Base-by-base conservation (phyloP, 1,284 basidiomycete species). In the Ganoderma boninense region DNA sequence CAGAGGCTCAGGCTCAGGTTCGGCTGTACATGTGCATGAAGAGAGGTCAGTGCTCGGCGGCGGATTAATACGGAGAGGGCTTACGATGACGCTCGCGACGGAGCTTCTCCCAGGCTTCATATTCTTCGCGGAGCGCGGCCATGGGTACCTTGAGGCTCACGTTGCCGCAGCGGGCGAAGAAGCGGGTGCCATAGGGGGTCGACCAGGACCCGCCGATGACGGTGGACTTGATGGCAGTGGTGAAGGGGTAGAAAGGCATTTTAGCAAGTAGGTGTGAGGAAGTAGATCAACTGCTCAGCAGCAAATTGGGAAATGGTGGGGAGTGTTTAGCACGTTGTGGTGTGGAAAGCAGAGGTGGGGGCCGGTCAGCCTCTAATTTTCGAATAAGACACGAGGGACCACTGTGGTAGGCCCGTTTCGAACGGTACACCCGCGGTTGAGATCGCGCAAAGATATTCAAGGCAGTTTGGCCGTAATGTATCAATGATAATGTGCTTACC, bases 191-290 rank as follows among this genome's bases (percentile, higher is more conserved):
- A n/a, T 56, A 64, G 49, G 63, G 63, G 1, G 52, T 64, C 49
- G 63, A 40, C 63, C 52, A 64, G 35, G 63, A 64, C n/a, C 63
- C 49, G 52, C 63, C 52, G 49, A 26, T 13, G 49, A 52, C 49
- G 11, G 11, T 26, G 23, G 49, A 52, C 13, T 52, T 26, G 8
- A 26, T 13, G 23, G 20, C 20, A n/a, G 46, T 49, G 20, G n/a
- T 6, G 46, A 10, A 49, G 44, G 16, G 6, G 44, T 49, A 23
- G 23, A 23, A 26, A 13, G 23, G 11, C 14, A 23, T 23, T 52
- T 23, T 26, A 14, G 3, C 11, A 52, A 14, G 8, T 5, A 11
- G 46, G 10, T 8, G 43, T 32, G 29, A 32, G 4, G 18, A 43
- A 43, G 43, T 43, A 52, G 49, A 52, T 14, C 13, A 11, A 52